Base-by-base conservation (phyloP, 495 filamentous ascomycete species). In the Trichocladium antarcticum region DNA sequence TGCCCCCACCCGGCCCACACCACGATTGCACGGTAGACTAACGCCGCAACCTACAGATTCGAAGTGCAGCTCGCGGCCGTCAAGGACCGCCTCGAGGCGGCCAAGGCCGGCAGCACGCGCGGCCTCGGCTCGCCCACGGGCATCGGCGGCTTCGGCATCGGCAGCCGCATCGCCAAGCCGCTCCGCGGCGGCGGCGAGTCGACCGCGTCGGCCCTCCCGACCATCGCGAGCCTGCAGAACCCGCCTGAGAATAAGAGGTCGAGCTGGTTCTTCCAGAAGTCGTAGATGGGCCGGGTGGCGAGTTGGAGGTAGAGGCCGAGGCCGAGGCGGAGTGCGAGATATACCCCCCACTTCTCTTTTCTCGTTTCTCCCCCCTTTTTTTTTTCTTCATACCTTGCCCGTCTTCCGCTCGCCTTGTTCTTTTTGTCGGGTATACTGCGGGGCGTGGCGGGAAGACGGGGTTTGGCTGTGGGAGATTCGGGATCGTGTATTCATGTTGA, bases 21-120 rank as follows among this genome's bases (percentile, higher is more conserved):
- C n/a, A n/a, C n/a, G n/a, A n/a, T n/a, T n/a, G n/a, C n/a, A n/a
- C n/a, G n/a, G n/a, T n/a, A 1, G 35, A 37, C 36, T 42, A 14
- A 39, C 28, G 5, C 11, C 35, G 8, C 27, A 2, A 1, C n/a
- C 16, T 35, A 40, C 63, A 94, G 92, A 66, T 98, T 98, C 74
- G 92, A 98, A 74, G 81, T 84, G 14, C 92, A 98, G 70, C 84
- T 98, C 63, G 84, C 89, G 5, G 89, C 89, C 47, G 92, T 98
- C 64, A 97, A 96, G 72, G 92, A 97, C 69, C 84, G 92, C 53
- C 81, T 97, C 47, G 92, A 97, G 67, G 89, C 89, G 44, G 92
- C 88, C 57, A 98, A 96, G 69, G 76, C 81, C 44, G 88, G 88
- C 55, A 86, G 81, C 46, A 90, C 89, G 11, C 83, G 87, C 50